These are phyloP conservation scores for Pogostemon cablin DNA, from an alignment of 257 asterid species.

Conservation along the genomic window DNA sequence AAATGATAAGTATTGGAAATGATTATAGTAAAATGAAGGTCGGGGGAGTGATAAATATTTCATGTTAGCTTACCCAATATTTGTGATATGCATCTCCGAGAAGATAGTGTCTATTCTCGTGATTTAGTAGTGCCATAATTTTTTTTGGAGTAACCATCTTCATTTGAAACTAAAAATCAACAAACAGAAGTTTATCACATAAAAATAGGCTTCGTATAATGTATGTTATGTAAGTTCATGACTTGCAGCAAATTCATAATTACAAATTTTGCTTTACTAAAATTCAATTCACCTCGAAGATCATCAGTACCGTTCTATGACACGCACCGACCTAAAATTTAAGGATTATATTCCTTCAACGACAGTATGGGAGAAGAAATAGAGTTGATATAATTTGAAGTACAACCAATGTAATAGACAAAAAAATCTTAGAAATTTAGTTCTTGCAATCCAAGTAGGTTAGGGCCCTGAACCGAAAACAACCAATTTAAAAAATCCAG, in stretches of 20 bases:
- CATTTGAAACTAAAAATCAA: slow-evolving; percentile 69
- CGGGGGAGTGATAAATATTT: slow-evolving; percentile 25
- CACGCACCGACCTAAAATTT: no score
- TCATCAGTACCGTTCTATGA: no score
- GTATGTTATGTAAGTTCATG: slow-evolving; percentile 22
- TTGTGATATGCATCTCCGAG: slow-evolving; percentile 95
- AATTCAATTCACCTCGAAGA: no score
- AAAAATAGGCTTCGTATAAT: slow-evolving; percentile 20
- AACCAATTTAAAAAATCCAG: no score
- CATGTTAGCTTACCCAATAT: slow-evolving; percentile 63
- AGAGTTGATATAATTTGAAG: no score
- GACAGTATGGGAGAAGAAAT: no score
- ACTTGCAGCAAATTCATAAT: slow-evolving; percentile 90
- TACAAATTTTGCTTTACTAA: no score
- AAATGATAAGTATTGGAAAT: slow-evolving; percentile 28
- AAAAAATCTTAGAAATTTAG: no score
- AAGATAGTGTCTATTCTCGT: slow-evolving; percentile 79
- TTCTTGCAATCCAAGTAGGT: no score
- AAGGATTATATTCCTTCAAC: no score
- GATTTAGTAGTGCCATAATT: slow-evolving; percentile 90
- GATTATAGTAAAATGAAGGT: slow-evolving; percentile 24
- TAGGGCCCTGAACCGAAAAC: no score
- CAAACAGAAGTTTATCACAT: slow-evolving; percentile 32
- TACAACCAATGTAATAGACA: no score
- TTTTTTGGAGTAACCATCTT: slow-evolving; percentile 76